These are phyloP conservation scores for Xenoacremonium recifei DNA, from an alignment of 2,329 filamentous ascomycete genomes.

Conservation along the genomic window DNA sequence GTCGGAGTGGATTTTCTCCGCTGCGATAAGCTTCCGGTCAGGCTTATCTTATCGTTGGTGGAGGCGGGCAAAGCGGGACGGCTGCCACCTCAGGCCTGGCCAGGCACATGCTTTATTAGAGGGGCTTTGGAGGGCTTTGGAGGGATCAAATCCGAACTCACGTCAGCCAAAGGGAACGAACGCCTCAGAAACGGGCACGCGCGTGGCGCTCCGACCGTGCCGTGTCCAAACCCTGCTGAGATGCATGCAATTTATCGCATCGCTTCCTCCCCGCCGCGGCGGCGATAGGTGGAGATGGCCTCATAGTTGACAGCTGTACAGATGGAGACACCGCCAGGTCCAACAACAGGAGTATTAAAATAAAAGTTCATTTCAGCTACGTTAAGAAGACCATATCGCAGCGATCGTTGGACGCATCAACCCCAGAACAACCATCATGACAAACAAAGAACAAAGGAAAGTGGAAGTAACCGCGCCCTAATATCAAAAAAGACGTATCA, in stretches of 20 bases:
- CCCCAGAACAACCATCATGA: constrained; percentile 35
- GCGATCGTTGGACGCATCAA: constrained; percentile 37
- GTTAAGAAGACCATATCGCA: constrained; percentile 35
- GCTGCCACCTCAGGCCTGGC: constrained; percentile 17
- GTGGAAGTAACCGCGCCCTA: constrained; percentile 39
- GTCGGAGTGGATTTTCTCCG: constrained; percentile 28
- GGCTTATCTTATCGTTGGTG: constrained; percentile 28
- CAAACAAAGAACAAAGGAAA: constrained; percentile 41
- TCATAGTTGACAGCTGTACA: too few relatives aligned
- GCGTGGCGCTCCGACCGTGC: too few relatives aligned
- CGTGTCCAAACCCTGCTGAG: too few relatives aligned
- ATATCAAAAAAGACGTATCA: constrained; percentile 38
- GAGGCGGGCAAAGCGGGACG: constrained; percentile 17
- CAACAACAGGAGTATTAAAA: constrained; percentile 16
- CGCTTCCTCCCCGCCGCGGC: too few relatives aligned
- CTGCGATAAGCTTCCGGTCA: constrained; percentile 26
- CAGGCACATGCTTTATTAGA: constrained; percentile 12
- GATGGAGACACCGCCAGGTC: neutral
- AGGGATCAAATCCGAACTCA: too few relatives aligned
- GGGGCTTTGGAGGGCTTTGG: too few relatives aligned
- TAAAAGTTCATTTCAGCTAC: constrained; percentile 40
- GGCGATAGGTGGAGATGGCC: too few relatives aligned
- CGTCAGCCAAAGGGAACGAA: too few relatives aligned
- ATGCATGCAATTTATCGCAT: too few relatives aligned
- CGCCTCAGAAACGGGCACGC: too few relatives aligned